Evolutionary conservation across 768 basidiomycete genomes (phyloP).

Genomic region (Kondoa subrosea): DNA sequence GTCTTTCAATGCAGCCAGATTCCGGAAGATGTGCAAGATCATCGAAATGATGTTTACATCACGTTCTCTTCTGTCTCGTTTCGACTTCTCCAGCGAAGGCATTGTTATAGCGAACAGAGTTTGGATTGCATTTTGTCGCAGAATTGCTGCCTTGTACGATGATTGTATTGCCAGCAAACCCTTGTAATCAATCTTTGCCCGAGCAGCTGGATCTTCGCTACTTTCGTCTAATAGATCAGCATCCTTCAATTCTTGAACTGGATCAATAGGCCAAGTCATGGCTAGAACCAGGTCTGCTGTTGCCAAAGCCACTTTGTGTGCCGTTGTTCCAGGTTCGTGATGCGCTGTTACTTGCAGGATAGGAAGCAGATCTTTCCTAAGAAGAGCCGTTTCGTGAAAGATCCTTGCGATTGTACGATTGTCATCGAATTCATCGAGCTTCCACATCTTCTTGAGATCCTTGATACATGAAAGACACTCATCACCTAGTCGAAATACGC

Average conservation of each 20-base stretch:
- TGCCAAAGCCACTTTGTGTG: constrained; percentile 55
- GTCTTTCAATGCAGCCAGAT: constrained; percentile 87
- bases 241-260: constrained; percentile 84
- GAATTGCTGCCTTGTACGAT: constrained; percentile 68
- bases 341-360: constrained; percentile 61
- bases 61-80: constrained; percentile 50
- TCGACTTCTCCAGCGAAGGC: constrained; percentile 55
- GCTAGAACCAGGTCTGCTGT: constrained; percentile 71
- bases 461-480: constrained; percentile 51
- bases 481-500: constrained; percentile 19
- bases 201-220: constrained; percentile 55
- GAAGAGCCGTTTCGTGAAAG: constrained; percentile 69
- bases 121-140: constrained; percentile 51
- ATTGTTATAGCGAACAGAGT: constrained; percentile 58
- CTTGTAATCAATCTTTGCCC: constrained; percentile 50
- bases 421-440: constrained; percentile 91
- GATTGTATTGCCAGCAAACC: constrained; percentile 63
- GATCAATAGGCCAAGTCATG: constrained; percentile 97
- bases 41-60: constrained; percentile 79
- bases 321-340: constrained; percentile 35
- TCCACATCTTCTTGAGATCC: constrained; percentile 88
- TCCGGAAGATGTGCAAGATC: constrained; percentile 72
- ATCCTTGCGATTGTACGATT: constrained; percentile 87
- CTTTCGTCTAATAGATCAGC: constrained; percentile 39
- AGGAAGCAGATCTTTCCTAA: constrained; percentile 72